Conservation (phyloP, 305 asterid species). For the Fraxinus dipetala region DNA sequence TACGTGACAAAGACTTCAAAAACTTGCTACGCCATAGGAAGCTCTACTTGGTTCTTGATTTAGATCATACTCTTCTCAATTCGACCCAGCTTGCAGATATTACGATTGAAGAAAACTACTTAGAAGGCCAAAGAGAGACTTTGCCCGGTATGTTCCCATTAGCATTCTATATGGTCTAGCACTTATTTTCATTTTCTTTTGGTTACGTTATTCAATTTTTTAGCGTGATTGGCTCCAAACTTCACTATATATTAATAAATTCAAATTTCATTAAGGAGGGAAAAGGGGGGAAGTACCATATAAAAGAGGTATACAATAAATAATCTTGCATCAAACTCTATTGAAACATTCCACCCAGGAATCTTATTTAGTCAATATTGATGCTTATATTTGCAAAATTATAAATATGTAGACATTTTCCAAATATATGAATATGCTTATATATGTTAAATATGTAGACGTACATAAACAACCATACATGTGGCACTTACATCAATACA, state of each 20-base stretch:
- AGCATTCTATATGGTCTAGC: constrained; percentile 3
- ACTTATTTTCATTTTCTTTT: background rate
- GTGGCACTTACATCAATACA: background rate
- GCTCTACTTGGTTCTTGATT: constrained; percentile 82
- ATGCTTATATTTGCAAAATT: background rate
- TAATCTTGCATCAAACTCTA: background rate
- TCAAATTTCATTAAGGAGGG: background rate
- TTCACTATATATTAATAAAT: background rate
- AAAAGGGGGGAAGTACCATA: background rate
- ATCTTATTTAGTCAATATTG: background rate
- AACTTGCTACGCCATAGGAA: constrained; percentile 53
- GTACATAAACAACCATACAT: background rate
- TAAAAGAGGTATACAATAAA: background rate
- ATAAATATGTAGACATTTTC: background rate
- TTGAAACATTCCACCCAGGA: background rate
- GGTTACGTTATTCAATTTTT: constrained; percentile 8
- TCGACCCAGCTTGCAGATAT: constrained; percentile 64
- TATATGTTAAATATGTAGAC: background rate
- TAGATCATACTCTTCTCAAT: constrained; percentile 85
- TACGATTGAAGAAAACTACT: constrained; percentile 54
- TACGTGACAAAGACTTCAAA: constrained; percentile 73
- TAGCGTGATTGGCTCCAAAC: background rate
- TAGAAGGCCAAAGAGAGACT: constrained; percentile 45
- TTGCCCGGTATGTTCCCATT: constrained; percentile 55
- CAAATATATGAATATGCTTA: background rate